These are phyloP conservation scores for Globisporangium yorkense DNA, from an alignment of 352 stramenopile genomes.

Conservation along the genomic window DNA sequence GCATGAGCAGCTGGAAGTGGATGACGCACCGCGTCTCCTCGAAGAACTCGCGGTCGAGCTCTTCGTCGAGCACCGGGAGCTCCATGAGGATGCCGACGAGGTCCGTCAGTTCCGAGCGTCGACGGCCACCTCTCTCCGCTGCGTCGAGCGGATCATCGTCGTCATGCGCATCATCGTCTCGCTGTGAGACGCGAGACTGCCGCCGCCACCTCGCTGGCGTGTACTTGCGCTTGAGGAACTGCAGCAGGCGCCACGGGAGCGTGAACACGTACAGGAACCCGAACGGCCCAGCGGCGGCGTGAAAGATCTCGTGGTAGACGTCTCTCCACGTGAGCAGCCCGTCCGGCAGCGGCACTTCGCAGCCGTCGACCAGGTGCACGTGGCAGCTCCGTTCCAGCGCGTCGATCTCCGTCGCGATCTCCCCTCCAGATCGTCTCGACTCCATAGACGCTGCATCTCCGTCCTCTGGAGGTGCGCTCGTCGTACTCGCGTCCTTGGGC, in stretches of 20 bases:
- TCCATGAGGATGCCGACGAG: conserved; percentile 57
- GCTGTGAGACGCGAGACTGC: neutral
- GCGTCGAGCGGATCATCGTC: conserved; percentile 5
- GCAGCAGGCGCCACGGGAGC: conserved; percentile 33
- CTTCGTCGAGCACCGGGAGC: conserved; percentile 64
- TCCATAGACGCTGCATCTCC: conserved; percentile 1
- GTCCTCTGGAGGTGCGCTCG: neutral
- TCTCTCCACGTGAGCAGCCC: conserved; percentile 39
- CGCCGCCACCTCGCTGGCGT: conserved; percentile 21
- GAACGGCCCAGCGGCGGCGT: conserved; percentile 42
- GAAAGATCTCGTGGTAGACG: conserved; percentile 37
- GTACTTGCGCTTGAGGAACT: conserved; percentile 52
- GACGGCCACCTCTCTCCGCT: conserved; percentile 5
- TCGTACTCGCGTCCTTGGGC: neutral
- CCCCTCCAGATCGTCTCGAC: conserved; percentile 27
- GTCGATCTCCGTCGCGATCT: conserved; percentile 68
- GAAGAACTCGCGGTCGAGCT: conserved; percentile 71
- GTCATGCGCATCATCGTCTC: neutral
- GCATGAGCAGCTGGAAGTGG: conserved; percentile 87
- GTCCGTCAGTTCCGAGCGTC: conserved; percentile 18
- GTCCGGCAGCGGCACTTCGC: conserved; percentile 33
- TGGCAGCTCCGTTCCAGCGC: conserved; percentile 50
- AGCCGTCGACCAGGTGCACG: conserved; percentile 24
- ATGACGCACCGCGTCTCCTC: conserved; percentile 90
- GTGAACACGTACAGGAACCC: conserved; percentile 62